Base-by-base conservation (phyloP, 495 filamentous ascomycete species). In the Lepraria neglecta region DNA sequence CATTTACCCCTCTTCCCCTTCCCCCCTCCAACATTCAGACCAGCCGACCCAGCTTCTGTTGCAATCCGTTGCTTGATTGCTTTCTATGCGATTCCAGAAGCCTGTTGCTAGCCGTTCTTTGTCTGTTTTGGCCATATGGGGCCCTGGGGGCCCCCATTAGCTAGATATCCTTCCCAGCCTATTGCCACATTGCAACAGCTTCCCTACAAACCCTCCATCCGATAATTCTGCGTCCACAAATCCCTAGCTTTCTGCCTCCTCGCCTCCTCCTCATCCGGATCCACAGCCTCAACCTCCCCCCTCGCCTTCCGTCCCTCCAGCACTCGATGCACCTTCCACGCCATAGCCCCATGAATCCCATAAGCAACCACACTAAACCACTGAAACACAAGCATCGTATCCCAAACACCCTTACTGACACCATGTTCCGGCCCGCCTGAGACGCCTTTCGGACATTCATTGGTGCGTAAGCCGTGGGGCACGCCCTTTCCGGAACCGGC, bases 191-290 rank as follows among this genome's bases (percentile, higher is more conserved):
- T n/a, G n/a, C n/a, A n/a, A n/a, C n/a, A n/a, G n/a, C n/a, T 10
- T 10, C 17, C 19, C 30, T 62, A 67, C 7, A 67, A 31, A 0
- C 56, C 61, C 3, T 67, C 61, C 57, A 64, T 60, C 17, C 61
- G 58, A 30, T 63, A 59, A 38, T 60, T 63, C 64, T 66, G 53
- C 24, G 57, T 44, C 66, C 66, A 68, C 31, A 65, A 33, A 19
- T 66, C 66, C 56, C 64, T 67, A 19, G 64, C 63, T 48, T 62
- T 65, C 59, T 55, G 38, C 55, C 47, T 63, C 56, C 64, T 66
- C 43, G 35, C 54, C 66, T 65, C 66, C 59, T 66, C 58, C 35
- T 63, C 56, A 21, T 64, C 65, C 46, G 65, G 65, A 64, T 68
- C 64, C 59, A 61, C 11, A 15, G 17, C 33, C 50, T 62, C 56